These are phyloP conservation scores for Sideroxylon spinosum DNA, from an alignment of 179 eudicot genomes.

Conservation along the genomic window DNA sequence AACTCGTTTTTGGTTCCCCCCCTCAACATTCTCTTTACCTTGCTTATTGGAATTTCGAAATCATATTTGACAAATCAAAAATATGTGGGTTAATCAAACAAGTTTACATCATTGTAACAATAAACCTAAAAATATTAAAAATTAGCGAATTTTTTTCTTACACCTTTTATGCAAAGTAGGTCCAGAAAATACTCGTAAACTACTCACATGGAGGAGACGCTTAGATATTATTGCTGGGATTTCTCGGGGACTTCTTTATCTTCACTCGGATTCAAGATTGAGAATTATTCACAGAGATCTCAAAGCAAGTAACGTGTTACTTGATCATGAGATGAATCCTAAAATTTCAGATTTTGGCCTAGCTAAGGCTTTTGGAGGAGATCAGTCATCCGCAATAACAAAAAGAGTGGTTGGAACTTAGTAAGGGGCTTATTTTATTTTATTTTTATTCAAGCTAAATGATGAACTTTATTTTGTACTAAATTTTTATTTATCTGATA, in stretches of 20 bases:
- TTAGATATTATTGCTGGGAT: slow-evolving; percentile 18
- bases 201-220: slow-evolving; percentile 13
- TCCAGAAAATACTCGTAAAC: not conserved
- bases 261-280: slow-evolving; percentile 17
- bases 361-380: slow-evolving; percentile 16
- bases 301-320: slow-evolving; percentile 19
- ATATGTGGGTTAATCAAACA: too few species aligned
- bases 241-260: slow-evolving; percentile 19
- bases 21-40: too few species aligned
- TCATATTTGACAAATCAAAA: too few species aligned
- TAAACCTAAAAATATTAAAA: too few species aligned
- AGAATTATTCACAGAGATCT: slow-evolving; percentile 22
- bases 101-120: too few species aligned
- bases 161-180: not conserved
- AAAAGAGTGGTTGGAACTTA: slow-evolving; percentile 17
- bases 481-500: not conserved
- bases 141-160: not conserved
- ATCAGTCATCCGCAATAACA: slow-evolving; percentile 7
- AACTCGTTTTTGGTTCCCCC: too few species aligned
- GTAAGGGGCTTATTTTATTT: not conserved
- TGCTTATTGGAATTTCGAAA: too few species aligned
- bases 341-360: slow-evolving; percentile 21
- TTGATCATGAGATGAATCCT: slow-evolving; percentile 17
- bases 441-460: not conserved
- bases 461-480: not conserved